These are phyloP conservation scores for Thalassiosira exigua DNA, from an alignment of 352 stramenopile genomes.

Conservation along the genomic window DNA sequence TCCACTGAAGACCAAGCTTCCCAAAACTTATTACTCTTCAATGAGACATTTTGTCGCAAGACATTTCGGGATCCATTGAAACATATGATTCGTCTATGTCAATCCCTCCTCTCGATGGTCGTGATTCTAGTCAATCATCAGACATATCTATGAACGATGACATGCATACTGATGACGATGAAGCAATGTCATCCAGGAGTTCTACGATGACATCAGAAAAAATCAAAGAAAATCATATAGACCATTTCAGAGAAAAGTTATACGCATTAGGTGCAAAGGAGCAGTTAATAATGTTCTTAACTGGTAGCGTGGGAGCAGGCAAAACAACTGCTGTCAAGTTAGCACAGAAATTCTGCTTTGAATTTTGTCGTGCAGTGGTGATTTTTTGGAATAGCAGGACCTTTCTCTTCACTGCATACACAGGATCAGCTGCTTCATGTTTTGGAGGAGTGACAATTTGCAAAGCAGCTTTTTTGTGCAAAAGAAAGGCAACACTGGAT, in stretches of 20 bases:
- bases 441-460: conserved; percentile 3
- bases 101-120: too few species aligned
- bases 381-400: conserved; percentile 9
- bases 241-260: not conserved
- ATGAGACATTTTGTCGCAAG: too few species aligned
- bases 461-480: not conserved
- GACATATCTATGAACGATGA: too few species aligned
- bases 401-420: conserved; percentile 23
- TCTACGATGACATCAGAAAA: too few species aligned
- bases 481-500: not conserved
- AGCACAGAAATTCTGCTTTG: conserved; percentile 24
- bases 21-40: too few species aligned
- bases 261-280: not conserved
- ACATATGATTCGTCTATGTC: too few species aligned
- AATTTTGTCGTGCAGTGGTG: conserved; percentile 12
- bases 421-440: conserved; percentile 13
- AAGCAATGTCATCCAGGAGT: too few species aligned
- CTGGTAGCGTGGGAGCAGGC: conserved; percentile 6
- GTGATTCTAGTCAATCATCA: too few species aligned
- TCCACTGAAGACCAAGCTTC: too few species aligned
- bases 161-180: too few species aligned
- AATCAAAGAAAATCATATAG: too few species aligned
- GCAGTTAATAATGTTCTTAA: conserved; percentile 23
- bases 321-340: conserved; percentile 24
- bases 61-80: too few species aligned